These are phyloP conservation scores for Paramecium sonneborni DNA, from an alignment of 73 alveolate species.

Conservation along the genomic window DNA sequence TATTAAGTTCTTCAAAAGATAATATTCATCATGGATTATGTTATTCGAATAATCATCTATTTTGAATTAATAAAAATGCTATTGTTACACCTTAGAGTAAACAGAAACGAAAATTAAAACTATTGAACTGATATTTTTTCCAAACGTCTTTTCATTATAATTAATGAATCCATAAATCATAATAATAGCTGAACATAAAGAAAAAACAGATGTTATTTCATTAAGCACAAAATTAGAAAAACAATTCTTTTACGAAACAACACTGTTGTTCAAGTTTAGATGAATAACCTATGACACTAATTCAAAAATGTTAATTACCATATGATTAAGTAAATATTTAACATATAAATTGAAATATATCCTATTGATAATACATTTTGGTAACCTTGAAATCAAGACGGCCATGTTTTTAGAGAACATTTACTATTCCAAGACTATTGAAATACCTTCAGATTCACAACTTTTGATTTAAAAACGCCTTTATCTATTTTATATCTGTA, in stretches of 20 bases:
- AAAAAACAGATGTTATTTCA: not conserved
- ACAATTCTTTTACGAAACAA: not conserved
- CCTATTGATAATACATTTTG: not conserved
- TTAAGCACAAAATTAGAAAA: not conserved
- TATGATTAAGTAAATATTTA: conserved; percentile 7
- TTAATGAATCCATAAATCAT: not conserved
- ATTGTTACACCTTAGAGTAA: not conserved
- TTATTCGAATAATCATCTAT: not conserved
- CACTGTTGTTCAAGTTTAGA: not conserved
- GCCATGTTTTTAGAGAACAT: not conserved
- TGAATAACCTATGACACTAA: not conserved
- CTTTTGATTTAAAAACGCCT: no score
- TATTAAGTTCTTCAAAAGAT: not conserved
- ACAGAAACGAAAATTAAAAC: not conserved
- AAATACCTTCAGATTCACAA: no score
- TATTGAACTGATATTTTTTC: not conserved
- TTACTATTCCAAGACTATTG: no score
- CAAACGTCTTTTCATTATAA: not conserved
- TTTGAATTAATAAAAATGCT: not conserved
- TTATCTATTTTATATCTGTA: no score
- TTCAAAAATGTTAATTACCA: not conserved
- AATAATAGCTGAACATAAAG: conserved; percentile 8
- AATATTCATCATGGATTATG: conserved; percentile 23
- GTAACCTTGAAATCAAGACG: not conserved
- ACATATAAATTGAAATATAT: not conserved